These are phyloP conservation scores for Mycena albidolilacea DNA, from an alignment of 768 basidiomycete genomes.

Conservation along the genomic window DNA sequence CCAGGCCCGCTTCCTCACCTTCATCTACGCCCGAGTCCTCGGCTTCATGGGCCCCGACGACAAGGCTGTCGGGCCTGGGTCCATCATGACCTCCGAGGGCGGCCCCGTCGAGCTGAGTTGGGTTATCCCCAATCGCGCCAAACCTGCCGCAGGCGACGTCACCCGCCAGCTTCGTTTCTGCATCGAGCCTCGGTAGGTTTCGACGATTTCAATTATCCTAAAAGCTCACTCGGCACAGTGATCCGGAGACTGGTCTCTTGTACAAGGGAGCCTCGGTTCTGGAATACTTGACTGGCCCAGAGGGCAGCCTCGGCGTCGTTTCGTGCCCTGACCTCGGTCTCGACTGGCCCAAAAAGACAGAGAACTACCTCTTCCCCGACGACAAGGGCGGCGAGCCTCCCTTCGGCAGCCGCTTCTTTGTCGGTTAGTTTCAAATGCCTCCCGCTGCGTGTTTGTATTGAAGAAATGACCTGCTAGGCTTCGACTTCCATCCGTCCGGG, in stretches of 20 bases:
- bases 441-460: not conserved
- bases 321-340: conserved; percentile 42
- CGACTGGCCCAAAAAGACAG: conserved; percentile 48
- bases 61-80: conserved; percentile 37
- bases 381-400: conserved; percentile 37
- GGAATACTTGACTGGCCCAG: conserved; percentile 46
- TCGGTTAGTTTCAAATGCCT: conserved; percentile 42
- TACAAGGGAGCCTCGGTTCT: conserved; percentile 46
- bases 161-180: conserved; percentile 50
- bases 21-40: conserved; percentile 49
- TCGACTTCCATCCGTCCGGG: conserved; percentile 48
- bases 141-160: conserved; percentile 33
- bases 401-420: conserved; percentile 48
- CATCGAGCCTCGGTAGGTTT: conserved; percentile 50
- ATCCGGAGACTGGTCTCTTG: conserved; percentile 47
- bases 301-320: conserved; percentile 49
- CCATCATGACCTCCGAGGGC: conserved; percentile 51
- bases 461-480: conserved; percentile 39
- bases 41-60: conserved; percentile 50
- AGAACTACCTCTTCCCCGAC: conserved; percentile 47
- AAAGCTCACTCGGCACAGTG: conserved; percentile 32
- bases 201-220: not conserved
- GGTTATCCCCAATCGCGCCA: conserved; percentile 46
- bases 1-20: conserved; percentile 49
- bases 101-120: conserved; percentile 53